Evolutionary conservation across 768 basidiomycete genomes (phyloP), one percentile per base, ranked within the genome.

Genomic region (Coprinopsis sp.): DNA sequence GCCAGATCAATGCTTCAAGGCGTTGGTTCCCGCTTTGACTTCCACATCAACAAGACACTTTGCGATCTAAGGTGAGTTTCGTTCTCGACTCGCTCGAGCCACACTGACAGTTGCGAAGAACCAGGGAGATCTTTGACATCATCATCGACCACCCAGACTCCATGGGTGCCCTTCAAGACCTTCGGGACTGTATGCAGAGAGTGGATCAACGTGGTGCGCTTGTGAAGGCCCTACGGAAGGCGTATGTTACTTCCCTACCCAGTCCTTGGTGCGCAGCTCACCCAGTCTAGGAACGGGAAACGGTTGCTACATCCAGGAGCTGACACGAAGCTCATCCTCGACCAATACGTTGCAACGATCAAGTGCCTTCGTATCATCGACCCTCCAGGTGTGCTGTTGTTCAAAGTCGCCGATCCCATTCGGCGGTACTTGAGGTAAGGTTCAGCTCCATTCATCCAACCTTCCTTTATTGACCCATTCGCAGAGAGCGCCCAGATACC

Each of bases 121-220:
- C 81, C 48, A 73, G 70, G 39, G 94, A 98, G 62, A 85, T 98
- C 16, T 98, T 96, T 59, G 91, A 95, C 54, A 96, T 98, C 46
- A 95, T 98, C 48, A 83, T 97, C 46, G 91, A 95, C 57, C 94
- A 81, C 55, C 93, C 95, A 0, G 88, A 93, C 50, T 95, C 94
- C 0, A 73, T 71, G 53, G 81, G 84, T 3, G 93, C 92, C 0
- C 66, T 98, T 16, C 76, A 86, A 47, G 96, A 99, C 65, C 72
- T 98, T 16, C 87, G 87, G 83, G 88, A 90, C 55, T 91, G 88
- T 59, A 61, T 91, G 19, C 79, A 81, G 46, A 81, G 87, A 14
- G 87, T 91, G 1, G 87, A 89, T 51, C 87, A 90, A 56, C 79
- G 93, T 8, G 68, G 78, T 1, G 75, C 82, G 38, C 73, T 97